These are phyloP conservation scores for Penicillium pancosmium DNA, from an alignment of 495 filamentous ascomycete species.

Conservation along the genomic window DNA sequence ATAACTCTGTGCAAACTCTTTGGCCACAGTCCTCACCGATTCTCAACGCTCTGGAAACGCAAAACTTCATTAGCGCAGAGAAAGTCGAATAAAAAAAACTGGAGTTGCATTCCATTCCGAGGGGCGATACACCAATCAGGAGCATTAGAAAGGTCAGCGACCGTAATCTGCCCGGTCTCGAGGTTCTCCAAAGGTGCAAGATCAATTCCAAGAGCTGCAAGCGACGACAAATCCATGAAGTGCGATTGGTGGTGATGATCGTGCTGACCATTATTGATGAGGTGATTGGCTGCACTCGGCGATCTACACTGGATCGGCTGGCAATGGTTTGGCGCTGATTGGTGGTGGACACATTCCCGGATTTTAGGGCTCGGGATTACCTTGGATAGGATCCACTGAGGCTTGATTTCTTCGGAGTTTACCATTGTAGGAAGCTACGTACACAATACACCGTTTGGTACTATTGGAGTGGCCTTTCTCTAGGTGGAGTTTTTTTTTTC, in stretches of 20 bases:
- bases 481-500: neutral
- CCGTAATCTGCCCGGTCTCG: neutral
- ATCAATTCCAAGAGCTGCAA: neutral
- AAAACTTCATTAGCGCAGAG: conserved; percentile 9
- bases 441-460: neutral
- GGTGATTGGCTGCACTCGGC: conserved; percentile 16
- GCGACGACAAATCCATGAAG: conserved; percentile 11
- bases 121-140: conserved; percentile 21
- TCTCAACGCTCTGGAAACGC: conserved; percentile 9
- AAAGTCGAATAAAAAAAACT: conserved; percentile 10
- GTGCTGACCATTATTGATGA: conserved; percentile 16
- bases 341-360: neutral
- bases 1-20: neutral
- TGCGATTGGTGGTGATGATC: conserved; percentile 10
- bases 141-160: conserved; percentile 23
- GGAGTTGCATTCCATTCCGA: conserved; percentile 12
- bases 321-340: neutral
- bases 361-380: neutral
- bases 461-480: neutral
- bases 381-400: neutral
- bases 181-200: neutral
- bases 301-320: neutral
- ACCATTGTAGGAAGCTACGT: neutral
- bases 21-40: conserved; percentile 4
- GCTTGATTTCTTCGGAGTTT: neutral